These are phyloP conservation scores for Macrophomina phaseolina DNA, from an alignment of 2,329 filamentous ascomycete species.

Conservation along the genomic window DNA sequence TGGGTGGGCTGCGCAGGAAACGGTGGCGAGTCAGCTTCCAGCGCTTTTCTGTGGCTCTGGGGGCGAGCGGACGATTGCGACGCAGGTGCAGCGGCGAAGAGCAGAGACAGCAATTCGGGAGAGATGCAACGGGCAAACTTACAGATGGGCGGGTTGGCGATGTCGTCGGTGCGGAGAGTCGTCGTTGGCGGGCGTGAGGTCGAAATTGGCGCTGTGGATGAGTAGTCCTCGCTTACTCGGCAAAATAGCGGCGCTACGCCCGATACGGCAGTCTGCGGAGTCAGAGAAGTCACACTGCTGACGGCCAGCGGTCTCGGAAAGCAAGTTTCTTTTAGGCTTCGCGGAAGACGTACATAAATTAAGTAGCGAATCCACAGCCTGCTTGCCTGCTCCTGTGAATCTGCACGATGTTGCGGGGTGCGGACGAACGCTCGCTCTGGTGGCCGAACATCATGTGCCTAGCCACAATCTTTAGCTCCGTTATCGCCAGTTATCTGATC, in stretches of 20 bases:
- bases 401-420: neutral
- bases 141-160: conserved; percentile 41
- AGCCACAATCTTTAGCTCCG: conserved; percentile 22
- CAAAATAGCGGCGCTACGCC: conserved; percentile 25
- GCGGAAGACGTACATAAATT: neutral
- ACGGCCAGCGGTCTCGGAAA: neutral
- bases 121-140: conserved; percentile 35
- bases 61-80: neutral
- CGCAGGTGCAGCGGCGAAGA: conserved; percentile 1
- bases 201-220: conserved; percentile 38
- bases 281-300: neutral
- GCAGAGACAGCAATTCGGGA: neutral
- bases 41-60: neutral
- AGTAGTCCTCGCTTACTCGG: conserved; percentile 24
- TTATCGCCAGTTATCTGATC: conserved; percentile 26
- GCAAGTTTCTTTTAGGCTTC: neutral
- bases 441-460: conserved; percentile 8
- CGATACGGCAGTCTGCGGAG: conserved; percentile 2
- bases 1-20: conserved; percentile 28
- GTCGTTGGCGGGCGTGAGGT: conserved; percentile 36
- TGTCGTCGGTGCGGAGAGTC: conserved; percentile 41
- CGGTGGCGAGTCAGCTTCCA: conserved; percentile 36
- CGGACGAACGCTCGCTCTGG: neutral
- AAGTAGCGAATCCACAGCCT: neutral
- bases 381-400: neutral